Base-by-base conservation (phyloP, 2,329 filamentous ascomycete genomes). In the Fusarium pseudocircinatum region DNA sequence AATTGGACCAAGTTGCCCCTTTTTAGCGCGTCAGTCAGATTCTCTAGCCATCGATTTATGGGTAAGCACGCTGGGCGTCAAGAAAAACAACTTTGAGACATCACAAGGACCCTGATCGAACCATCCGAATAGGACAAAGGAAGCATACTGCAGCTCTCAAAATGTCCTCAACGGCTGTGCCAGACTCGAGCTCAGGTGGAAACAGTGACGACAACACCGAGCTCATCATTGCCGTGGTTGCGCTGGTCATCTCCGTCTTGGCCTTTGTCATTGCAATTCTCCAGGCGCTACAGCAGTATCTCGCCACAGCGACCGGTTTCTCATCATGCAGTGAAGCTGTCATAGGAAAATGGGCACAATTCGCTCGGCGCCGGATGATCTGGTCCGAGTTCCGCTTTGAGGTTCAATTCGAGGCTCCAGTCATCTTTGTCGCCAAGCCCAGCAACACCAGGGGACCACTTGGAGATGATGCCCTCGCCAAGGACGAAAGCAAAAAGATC, bases 201-300 rank as follows among this genome's bases (percentile, higher is more conserved):
- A 26, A 20, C 36, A 36, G 30, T 34, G 36, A 49, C 15, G 70
- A 71, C 28, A 69, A 75, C 28, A 76, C 71, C 6, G 78, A 80
- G 60, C 75, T 80, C 12, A 69, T 77, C 22, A 69, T 85, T 9
- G 82, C 82, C 43, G 74, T 80, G 34, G 81, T 81, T 11, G 84
- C 84, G n/a, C 74, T 85, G 28, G 78, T 83, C 20, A 79, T 85
- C 37, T 84, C 84, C 7, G 71, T 85, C 2, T 72, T 85, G 9
- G 84, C 84, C 24, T 77, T 85, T 4, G 32, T 83, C 11, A 82
- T 82, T 8, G 81, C 84, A 7, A 58, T 81, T 8, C 71, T 83
- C 4, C 84, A 85, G 57, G 81, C 84, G 0, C 73, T 81, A 2
- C 84, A 85, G 60, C 84, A 85, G 63, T 85, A 84, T 66, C 78